Evolutionary conservation across 2,329 filamentous ascomycete genomes (phyloP), one percentile per base, ranked within the genome.

Genomic region (Calonectria pauciramosa): DNA sequence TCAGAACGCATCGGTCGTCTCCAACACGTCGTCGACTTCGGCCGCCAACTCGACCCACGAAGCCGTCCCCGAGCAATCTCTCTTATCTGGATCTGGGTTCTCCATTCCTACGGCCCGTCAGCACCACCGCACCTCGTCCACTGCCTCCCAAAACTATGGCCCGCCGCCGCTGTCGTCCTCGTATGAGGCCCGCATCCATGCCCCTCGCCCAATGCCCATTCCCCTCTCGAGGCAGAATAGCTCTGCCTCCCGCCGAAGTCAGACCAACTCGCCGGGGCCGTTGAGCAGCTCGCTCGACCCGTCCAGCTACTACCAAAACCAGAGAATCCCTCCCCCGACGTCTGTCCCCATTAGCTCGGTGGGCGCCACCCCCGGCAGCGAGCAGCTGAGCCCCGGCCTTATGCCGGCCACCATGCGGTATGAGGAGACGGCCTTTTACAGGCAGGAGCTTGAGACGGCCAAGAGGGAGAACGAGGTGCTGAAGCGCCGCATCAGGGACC

Each of bases 1-100:
- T 30, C 91, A 93, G 73, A 93, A 93, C 80, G 91, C 91, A 9
- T 93, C 92, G 0, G 91, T 92, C 36, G 91, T 89, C 6, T 93
- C 92, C 56, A 93, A 93, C 81, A 84, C 91, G n/a, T 93, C 92
- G 4, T 93, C 91, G 0, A 88, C 89, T 4, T 92, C 90, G 0
- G 87, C 90, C 34, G 88, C 88, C 70, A 88, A 89, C 72, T 88
- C 89, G 23, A 86, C 85, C 47, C 86, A 88, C 78, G 90, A 90
- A 65, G 82, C 86, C 13, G 84, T 87, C 63, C 83, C 86, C 72
- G 89, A 91, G 60, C 84, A 86, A 11, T 89, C 91, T 54, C 85
- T 92, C 30, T 85, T 92, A 60, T 90, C 90, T 10, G 90, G 90
- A 16, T 88, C 91, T 1, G 89, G 88, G 30, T 91, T 92, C 77